phyloP scores from a whole-genome alignment of 352 stramenopile genomes.

The Poterioochromonas sp. region DNA sequence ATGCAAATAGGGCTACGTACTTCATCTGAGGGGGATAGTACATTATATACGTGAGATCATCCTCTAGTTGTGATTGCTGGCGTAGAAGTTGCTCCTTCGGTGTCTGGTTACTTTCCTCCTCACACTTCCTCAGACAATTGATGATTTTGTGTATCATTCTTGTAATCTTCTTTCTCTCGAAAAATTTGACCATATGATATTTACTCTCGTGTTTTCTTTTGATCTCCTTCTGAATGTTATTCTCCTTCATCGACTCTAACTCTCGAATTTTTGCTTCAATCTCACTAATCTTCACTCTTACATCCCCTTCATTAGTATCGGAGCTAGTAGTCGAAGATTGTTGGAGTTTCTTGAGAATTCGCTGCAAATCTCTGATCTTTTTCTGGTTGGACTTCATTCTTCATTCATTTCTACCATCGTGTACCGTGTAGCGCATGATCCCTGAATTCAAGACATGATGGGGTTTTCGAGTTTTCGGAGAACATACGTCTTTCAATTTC shows the following conservation, averaged over 20 bases:
- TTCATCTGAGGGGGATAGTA: background rate
- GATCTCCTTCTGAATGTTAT: background rate
- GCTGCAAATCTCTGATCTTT: background rate
- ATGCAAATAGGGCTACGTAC: background rate
- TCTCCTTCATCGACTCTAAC: background rate
- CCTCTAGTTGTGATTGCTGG: background rate
- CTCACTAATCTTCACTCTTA: no score
- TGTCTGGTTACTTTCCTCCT: background rate
- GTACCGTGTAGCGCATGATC: no score
- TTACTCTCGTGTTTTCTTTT: background rate
- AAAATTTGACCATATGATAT: background rate
- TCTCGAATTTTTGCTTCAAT: background rate
- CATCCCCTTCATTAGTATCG: background rate
- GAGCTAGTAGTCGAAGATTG: no score
- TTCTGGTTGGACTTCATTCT: background rate
- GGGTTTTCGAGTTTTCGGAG: no score
- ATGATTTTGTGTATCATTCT: background rate
- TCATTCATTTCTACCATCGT: no score
- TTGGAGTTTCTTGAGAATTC: background rate
- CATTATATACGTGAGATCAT: conserved; percentile 4
- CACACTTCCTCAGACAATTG: background rate
- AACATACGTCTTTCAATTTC: no score
- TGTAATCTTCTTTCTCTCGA: background rate
- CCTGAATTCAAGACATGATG: no score
- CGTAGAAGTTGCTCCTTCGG: background rate